Conservation (phyloP, 73 alveolate species). For the Paramecium biaurelia region DNA sequence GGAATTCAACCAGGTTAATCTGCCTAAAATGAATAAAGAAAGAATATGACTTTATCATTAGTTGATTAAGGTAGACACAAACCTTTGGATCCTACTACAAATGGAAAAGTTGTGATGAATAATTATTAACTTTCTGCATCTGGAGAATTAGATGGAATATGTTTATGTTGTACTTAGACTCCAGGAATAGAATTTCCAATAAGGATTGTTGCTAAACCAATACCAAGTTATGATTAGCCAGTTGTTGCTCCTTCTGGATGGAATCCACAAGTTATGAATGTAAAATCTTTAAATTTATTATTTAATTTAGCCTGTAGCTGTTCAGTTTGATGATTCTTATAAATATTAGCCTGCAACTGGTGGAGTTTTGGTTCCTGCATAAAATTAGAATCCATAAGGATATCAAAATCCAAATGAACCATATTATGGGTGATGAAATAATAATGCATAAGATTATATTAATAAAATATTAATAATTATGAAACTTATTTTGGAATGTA, state of each 20-base stretch:
- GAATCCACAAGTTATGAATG: constrained; percentile 51
- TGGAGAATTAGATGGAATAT: constrained; percentile 29
- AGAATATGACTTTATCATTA: neutral
- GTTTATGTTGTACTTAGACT: neutral
- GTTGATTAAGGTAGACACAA: neutral
- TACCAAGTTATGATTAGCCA: neutral
- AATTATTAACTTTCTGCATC: neutral
- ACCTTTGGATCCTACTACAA: constrained; percentile 37
- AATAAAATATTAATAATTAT: neutral
- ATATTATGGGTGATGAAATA: neutral
- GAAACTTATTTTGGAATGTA: neutral
- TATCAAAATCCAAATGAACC: constrained; percentile 22
- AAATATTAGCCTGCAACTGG: constrained; percentile 20
- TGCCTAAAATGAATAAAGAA: neutral
- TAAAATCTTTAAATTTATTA: neutral
- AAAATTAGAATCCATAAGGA: neutral
- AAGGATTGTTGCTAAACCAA: neutral
- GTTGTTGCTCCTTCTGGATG: constrained; percentile 30
- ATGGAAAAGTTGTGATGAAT: constrained; percentile 11
- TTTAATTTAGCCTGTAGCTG: neutral
- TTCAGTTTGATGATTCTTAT: neutral
- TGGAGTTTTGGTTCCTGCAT: neutral
- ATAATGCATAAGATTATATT: neutral
- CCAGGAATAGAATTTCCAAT: neutral
- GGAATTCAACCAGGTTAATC: neutral